A percentile compares a stretch with the other conserved stretches of the same genome.
Evolutionary conservation across 2,329 filamentous ascomycete genomes (phyloP).

Genomic region (Talaromyces albobiverticillius): DNA sequence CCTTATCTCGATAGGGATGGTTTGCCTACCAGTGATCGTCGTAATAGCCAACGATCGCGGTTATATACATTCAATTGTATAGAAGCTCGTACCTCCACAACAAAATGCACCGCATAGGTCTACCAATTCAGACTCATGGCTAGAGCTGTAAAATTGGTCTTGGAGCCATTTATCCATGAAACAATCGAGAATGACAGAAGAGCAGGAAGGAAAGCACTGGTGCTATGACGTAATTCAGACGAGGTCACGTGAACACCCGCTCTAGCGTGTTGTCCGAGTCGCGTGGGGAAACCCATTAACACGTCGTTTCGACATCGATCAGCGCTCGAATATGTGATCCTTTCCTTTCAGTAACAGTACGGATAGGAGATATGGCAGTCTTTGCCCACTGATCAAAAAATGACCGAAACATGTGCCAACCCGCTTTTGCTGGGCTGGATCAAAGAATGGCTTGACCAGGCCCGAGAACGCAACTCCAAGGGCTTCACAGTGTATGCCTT

Average conservation of each 20-base stretch:
- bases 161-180: too few relatives aligned
- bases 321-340: neutral
- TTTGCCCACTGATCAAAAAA: slow-evolving; percentile 13
- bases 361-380: neutral
- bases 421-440: slow-evolving; percentile 70
- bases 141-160: too few relatives aligned
- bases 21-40: too few relatives aligned
- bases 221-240: neutral
- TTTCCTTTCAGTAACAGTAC: neutral
- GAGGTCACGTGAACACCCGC: slow-evolving; percentile 5
- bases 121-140: too few relatives aligned
- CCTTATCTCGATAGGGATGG: too few relatives aligned
- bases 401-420: slow-evolving; percentile 58
- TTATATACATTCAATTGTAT: too few relatives aligned
- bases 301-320: neutral
- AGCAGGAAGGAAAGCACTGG: neutral
- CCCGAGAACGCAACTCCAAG: slow-evolving; percentile 67
- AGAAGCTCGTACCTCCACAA: too few relatives aligned
- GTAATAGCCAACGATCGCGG: too few relatives aligned
- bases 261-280: slow-evolving; percentile 5
- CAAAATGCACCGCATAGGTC: too few relatives aligned
- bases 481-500: slow-evolving; percentile 53
- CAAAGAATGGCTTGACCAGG: slow-evolving; percentile 72
- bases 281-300: neutral
- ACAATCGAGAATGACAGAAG: too few relatives aligned